These are phyloP conservation scores for Lumnitzera racemosa DNA, from an alignment of 345 rosid genomes.

Conservation along the genomic window DNA sequence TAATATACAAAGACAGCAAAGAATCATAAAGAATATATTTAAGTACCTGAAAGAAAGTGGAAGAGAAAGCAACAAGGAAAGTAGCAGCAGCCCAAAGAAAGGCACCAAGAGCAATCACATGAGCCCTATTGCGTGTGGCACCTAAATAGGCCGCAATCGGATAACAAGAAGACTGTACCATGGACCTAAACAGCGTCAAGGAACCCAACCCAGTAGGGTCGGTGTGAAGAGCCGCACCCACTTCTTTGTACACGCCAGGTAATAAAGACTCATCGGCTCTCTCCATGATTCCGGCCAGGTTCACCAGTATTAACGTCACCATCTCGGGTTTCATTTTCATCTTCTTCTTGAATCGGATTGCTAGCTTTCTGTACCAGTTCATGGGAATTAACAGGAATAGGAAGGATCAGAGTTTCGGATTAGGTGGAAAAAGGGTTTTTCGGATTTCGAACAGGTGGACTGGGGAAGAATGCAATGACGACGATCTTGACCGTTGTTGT, in stretches of 20 bases:
- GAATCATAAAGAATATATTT: not conserved
- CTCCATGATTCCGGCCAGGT: slow-evolving; percentile 86
- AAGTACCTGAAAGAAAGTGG: slow-evolving; percentile 53
- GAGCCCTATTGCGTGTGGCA: slow-evolving; percentile 49
- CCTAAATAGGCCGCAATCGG: slow-evolving; percentile 62
- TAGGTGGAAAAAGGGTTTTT: no score
- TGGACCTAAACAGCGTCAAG: slow-evolving; percentile 53
- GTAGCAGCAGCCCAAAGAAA: slow-evolving; percentile 76
- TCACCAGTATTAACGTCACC: slow-evolving; percentile 65
- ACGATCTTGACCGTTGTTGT: no score
- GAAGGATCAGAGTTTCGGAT: not conserved
- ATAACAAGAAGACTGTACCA: slow-evolving; percentile 52
- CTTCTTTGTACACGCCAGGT: slow-evolving; percentile 88
- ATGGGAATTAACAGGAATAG: not conserved
- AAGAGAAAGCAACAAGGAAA: slow-evolving; percentile 64
- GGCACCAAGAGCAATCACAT: slow-evolving; percentile 62
- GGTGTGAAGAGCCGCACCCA: slow-evolving; percentile 74
- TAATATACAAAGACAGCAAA: not conserved
- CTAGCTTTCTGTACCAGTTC: not conserved
- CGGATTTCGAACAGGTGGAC: no score
- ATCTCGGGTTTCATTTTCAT: slow-evolving; percentile 50
- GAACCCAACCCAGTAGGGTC: slow-evolving; percentile 86
- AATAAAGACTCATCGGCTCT: slow-evolving; percentile 84
- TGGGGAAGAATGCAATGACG: no score
- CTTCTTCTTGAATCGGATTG: not conserved